Evolutionary conservation across 257 asterid genomes (phyloP).

Genomic region (Lavandula angustifolia): DNA sequence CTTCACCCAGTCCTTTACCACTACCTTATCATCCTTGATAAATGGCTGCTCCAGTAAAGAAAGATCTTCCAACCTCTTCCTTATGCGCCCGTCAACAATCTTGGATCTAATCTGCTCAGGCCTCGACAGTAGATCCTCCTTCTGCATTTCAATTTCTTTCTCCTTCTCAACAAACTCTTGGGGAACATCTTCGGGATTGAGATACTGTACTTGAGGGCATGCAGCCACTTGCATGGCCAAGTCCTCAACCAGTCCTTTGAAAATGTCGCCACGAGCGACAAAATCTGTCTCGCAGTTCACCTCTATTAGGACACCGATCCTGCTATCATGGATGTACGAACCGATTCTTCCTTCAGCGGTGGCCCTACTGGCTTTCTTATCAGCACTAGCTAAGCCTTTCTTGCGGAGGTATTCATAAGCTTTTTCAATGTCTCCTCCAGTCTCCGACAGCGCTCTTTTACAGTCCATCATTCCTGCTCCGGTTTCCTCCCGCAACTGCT

Average conservation of each 20-base stretch:
- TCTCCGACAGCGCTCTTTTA: conserved; percentile 82
- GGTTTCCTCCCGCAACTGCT: conserved; percentile 90
- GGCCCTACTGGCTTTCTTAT: conserved; percentile 81
- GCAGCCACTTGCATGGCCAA: conserved; percentile 99
- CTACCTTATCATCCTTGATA: conserved; percentile 83
- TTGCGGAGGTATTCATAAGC: conserved; percentile 89
- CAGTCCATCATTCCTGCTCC: conserved; percentile 99
- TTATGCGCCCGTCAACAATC: conserved; percentile 91
- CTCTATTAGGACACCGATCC: conserved; percentile 91
- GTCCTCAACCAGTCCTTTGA: conserved; percentile 83
- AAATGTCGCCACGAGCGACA: conserved; percentile 94
- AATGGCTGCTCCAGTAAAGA: conserved; percentile 90
- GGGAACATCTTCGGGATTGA: conserved; percentile 75
- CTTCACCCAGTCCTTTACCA: conserved; percentile 91
- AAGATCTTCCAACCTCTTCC: conserved; percentile 82
- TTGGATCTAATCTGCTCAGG: conserved; percentile 90
- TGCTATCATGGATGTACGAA: conserved; percentile 86
- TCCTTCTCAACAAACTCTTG: conserved; percentile 71
- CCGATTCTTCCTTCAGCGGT: conserved; percentile 98
- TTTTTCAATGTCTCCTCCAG: conserved; percentile 73
- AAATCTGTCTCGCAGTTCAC: conserved; percentile 96
- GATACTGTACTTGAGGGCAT: conserved; percentile 86
- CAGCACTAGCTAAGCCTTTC: conserved; percentile 94
- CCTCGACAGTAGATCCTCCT: conserved; percentile 80
- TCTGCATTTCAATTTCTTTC: conserved; percentile 87